These are phyloP conservation scores for Scheffersomyces lignosus DNA, from an alignment of 805 yeast species.

Conservation along the genomic window DNA sequence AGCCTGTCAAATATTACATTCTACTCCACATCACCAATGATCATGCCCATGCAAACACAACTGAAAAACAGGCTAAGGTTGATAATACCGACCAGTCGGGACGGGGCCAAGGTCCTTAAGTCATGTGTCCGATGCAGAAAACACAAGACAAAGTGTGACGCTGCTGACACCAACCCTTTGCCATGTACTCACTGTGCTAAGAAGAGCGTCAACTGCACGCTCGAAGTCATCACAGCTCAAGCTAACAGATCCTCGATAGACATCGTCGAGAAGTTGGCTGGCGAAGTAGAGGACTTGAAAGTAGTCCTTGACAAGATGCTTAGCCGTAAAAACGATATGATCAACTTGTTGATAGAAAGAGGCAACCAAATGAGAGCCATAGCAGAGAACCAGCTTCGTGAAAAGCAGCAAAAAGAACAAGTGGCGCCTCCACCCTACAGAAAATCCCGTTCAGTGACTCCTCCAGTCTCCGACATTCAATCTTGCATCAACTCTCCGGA, in stretches of 20 bases:
- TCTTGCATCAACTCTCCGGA: constrained; percentile 11
- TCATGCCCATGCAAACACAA: constrained; percentile 9
- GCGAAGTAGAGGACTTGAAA: constrained; percentile 26
- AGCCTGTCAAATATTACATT: background rate
- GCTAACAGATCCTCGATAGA: constrained; percentile 46
- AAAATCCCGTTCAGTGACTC: constrained; percentile 3
- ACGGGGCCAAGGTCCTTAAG: constrained; percentile 32
- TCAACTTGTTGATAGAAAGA: constrained; percentile 12
- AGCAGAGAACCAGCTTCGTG: background rate
- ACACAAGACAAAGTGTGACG: constrained; percentile 68
- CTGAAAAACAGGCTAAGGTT: constrained; percentile 10
- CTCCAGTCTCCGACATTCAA: constrained; percentile 13
- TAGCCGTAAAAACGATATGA: constrained; percentile 17
- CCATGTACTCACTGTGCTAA: constrained; percentile 60
- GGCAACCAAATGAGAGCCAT: constrained; percentile 3
- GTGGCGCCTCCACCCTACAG: no score
- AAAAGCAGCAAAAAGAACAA: background rate
- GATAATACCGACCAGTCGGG: constrained; percentile 8
- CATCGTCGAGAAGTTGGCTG: constrained; percentile 21
- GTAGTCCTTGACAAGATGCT: constrained; percentile 23
- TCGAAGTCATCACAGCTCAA: constrained; percentile 52
- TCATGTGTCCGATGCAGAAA: constrained; percentile 66
- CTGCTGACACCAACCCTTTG: constrained; percentile 47
- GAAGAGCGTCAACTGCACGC: constrained; percentile 50
- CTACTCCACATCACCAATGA: constrained; percentile 5